Evolutionary conservation across 345 rosid genomes (phyloP).

Genomic region (Ricinus communis): DNA sequence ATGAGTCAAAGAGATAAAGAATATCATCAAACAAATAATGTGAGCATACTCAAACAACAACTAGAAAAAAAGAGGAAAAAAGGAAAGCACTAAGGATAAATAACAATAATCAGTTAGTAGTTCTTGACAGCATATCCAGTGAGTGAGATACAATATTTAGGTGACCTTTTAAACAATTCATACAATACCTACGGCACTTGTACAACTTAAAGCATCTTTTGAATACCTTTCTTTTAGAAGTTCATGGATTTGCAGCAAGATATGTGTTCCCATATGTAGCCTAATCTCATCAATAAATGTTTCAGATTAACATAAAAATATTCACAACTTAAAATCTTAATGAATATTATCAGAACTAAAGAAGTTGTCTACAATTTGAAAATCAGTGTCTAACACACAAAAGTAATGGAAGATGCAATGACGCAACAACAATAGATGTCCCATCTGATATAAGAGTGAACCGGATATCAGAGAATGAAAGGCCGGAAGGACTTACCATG

Average conservation of each 20-base stretch:
- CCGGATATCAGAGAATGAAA: neutral
- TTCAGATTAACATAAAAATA: neutral
- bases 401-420: neutral
- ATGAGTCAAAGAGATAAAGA: neutral
- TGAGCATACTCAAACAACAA: too few relatives aligned
- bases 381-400: neutral
- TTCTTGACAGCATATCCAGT: too few relatives aligned
- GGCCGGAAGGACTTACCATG: constrained; percentile 54
- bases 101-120: too few relatives aligned
- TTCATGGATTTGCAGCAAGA: too few relatives aligned
- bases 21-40: neutral
- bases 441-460: neutral
- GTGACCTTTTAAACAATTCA: too few relatives aligned
- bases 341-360: neutral
- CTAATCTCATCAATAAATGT: constrained; percentile 8
- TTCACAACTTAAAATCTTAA: neutral
- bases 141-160: too few relatives aligned
- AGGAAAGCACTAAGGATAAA: too few relatives aligned
- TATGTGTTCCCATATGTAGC: neutral
- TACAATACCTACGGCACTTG: neutral
- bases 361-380: neutral
- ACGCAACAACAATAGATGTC: neutral
- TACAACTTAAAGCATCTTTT: neutral
- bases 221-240: too few relatives aligned
- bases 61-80: too few relatives aligned